Evolutionary conservation across 306 rosid genomes (phyloP), one percentile per base, ranked within the genome.

Genomic region (Dryas alaskensis): DNA sequence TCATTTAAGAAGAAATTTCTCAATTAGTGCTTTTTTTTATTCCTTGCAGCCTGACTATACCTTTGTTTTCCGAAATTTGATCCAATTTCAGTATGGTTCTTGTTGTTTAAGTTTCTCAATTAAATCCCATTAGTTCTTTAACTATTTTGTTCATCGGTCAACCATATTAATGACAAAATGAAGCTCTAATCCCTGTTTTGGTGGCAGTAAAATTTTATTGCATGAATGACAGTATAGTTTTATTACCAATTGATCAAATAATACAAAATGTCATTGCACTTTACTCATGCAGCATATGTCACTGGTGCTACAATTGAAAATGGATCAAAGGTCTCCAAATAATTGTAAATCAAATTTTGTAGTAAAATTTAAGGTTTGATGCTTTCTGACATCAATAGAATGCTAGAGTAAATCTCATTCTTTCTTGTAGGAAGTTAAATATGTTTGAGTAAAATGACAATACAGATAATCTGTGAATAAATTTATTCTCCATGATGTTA

Each of bases 21-120:
- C 1, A 16, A 7, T n/a, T 42, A 73, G 19, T 10, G 59, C 4
- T n/a, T 46, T n/a, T 17, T 62, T 22, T 0, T 37, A 4, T 54
- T 5, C n/a, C 54, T 9, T 19, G 4, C 1, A 13, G 14, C 8
- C 6, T 11, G 50, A 46, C 11, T 6, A 44, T 17, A 52, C 62
- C 16, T 40, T 52, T 69, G 73, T 52, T 69, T 69, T 10, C 61
- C 10, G 62, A 53, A 39, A 52, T 53, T 69, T 5, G 7, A 69
- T 69, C 51, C 4, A 4, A 39, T 8, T 45, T 45, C 48, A 5
- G 6, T 60, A 6, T 0, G 43, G 3, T 50, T 39, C 50, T 10
- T 3, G 5, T 17, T 37, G 31, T 50, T 68, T 13, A 19, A 10
- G 16, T 59, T 25, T 54, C 22, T 55, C 60, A 55, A 55, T 55